phyloP scores from a whole-genome alignment of 129 eudicot genomes.

The Saposhnikovia divaricata region DNA sequence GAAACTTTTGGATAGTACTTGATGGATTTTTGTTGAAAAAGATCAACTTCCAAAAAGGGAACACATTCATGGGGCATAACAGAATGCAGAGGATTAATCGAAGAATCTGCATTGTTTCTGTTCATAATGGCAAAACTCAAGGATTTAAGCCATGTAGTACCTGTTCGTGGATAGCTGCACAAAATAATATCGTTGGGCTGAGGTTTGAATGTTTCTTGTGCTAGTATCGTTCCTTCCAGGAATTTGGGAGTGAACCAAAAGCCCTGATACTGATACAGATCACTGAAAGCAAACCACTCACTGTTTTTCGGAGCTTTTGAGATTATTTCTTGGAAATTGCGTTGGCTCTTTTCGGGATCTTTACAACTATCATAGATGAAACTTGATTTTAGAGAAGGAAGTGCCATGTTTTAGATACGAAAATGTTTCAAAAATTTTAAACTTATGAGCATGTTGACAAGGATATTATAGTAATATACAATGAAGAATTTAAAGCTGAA shows the following conservation, averaged over 20 bases:
- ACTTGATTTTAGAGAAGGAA: neutral
- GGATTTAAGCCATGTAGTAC: constrained; percentile 38
- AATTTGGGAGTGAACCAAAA: constrained; percentile 5
- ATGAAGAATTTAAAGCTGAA: neutral
- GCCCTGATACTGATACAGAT: constrained; percentile 3
- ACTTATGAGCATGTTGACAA: neutral
- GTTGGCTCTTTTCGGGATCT: constrained; percentile 1
- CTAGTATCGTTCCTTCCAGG: neutral
- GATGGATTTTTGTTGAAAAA: constrained; percentile 1
- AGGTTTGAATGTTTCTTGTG: constrained; percentile 15
- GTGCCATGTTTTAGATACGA: neutral
- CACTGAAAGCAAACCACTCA: constrained; percentile 4
- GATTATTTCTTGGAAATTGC: constrained; percentile 8
- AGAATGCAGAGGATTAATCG: constrained; percentile 14
- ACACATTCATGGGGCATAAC: constrained; percentile 15
- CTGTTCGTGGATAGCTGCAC: constrained; percentile 23
- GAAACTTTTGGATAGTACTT: neutral
- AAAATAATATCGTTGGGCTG: constrained; percentile 21
- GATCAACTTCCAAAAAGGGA: constrained; percentile 8
- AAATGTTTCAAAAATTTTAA: neutral
- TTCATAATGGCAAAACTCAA: constrained; percentile 22
- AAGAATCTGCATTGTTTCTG: neutral
- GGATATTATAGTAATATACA: neutral
- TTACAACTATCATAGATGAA: neutral
- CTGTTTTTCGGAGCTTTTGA: constrained; percentile 14